Conservation (phyloP, 2,329 filamentous ascomycete genomes). For the Venturia nashicola region DNA sequence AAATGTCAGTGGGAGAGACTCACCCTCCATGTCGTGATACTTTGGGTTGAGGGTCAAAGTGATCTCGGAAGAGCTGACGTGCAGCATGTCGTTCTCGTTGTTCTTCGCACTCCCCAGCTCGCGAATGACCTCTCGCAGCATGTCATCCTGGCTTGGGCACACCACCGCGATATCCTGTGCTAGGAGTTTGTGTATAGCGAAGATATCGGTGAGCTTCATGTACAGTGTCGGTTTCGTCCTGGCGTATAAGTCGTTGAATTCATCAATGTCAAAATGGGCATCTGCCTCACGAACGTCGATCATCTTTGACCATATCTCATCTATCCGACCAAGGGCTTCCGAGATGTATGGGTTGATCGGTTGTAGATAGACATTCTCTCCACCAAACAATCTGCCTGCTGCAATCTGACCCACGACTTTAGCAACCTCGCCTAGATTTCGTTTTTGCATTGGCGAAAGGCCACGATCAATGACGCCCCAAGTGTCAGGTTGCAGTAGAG, state of each 20-base stretch:
- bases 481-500: constrained; percentile 78
- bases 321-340: constrained; percentile 70
- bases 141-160: constrained; percentile 71
- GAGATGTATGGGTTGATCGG: constrained; percentile 85
- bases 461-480: constrained; percentile 86
- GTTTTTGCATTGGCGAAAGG: constrained; percentile 81
- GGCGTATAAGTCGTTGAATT: constrained; percentile 95
- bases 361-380: constrained; percentile 90
- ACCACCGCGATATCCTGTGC: constrained; percentile 66
- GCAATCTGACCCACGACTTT: constrained; percentile 87
- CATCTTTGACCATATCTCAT: constrained; percentile 61
- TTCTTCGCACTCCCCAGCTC: constrained; percentile 93
- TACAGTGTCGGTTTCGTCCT: constrained; percentile 97
- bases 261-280: constrained; percentile 91
- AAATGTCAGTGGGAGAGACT: constrained; percentile 13
- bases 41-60: constrained; percentile 83
- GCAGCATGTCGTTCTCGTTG: constrained; percentile 87
- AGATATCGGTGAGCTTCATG: constrained; percentile 97
- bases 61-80: constrained; percentile 77
- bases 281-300: constrained; percentile 81
- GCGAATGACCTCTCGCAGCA: constrained; percentile 79
- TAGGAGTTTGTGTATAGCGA: constrained; percentile 85
- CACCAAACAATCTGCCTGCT: constrained; percentile 79
- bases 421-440: constrained; percentile 78
- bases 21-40: constrained; percentile 69